These are phyloP conservation scores for Cyphellophora europaea DNA, from an alignment of 2,329 filamentous ascomycete species.

Conservation along the genomic window DNA sequence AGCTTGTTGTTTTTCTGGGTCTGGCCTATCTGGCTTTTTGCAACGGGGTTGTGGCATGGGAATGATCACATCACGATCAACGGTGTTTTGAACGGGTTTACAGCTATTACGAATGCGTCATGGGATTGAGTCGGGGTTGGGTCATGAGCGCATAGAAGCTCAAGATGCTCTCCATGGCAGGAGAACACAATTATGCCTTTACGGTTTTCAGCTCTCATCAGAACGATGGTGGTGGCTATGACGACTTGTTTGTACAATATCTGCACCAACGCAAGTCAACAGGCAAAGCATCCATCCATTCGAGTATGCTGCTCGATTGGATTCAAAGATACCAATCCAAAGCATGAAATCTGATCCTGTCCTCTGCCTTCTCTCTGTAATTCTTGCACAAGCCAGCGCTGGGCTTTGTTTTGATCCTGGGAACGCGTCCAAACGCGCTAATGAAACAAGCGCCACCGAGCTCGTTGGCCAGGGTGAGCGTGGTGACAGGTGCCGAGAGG, in stretches of 20 bases:
- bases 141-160: too few relatives aligned
- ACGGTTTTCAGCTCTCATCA: slow-evolving; percentile 1
- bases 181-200: too few relatives aligned
- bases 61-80: slow-evolving; percentile 20
- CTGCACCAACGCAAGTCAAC: too few relatives aligned
- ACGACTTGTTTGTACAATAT: too few relatives aligned
- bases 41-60: slow-evolving; percentile 27
- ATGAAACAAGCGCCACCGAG: neutral
- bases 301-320: neutral
- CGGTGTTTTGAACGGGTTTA: slow-evolving; percentile 31
- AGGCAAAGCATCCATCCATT: too few relatives aligned
- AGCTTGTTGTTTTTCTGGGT: slow-evolving; percentile 29
- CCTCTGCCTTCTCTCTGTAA: neutral
- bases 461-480: neutral
- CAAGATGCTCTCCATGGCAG: too few relatives aligned
- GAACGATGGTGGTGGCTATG: slow-evolving; percentile 4
- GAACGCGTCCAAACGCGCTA: slow-evolving; percentile 10
- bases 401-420: slow-evolving; percentile 5
- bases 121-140: slow-evolving; percentile 9
- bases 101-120: slow-evolving; percentile 16
- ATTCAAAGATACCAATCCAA: slow-evolving; percentile 12
- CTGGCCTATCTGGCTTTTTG: slow-evolving; percentile 43
- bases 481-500: too few relatives aligned
- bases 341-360: slow-evolving; percentile 17
- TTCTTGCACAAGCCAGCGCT: neutral